These are phyloP conservation scores for Metschnikowia orientalis DNA, from an alignment of 805 yeast genomes.

Conservation along the genomic window DNA sequence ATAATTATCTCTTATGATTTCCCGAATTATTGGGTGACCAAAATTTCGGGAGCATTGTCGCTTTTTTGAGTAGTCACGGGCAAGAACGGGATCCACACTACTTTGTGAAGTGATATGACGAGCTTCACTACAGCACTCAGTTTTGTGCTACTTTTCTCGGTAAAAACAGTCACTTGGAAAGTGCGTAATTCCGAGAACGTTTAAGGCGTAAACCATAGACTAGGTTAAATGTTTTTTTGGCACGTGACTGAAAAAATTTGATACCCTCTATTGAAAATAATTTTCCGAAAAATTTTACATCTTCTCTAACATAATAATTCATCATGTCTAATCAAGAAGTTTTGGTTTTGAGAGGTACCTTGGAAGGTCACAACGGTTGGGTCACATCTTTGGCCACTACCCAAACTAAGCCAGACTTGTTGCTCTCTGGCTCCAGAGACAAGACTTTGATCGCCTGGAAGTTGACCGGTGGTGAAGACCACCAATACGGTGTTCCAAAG, in stretches of 20 bases:
- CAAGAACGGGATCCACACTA: too few relatives aligned
- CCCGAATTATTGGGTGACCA: too few relatives aligned
- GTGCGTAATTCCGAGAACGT: constrained; percentile 39
- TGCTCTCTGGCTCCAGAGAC: constrained; percentile 98
- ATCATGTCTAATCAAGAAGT: constrained; percentile 85
- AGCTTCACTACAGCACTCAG: too few relatives aligned
- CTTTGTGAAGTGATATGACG: too few relatives aligned
- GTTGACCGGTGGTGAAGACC: constrained; percentile 88
- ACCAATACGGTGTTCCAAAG: constrained; percentile 95
- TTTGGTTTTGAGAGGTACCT: constrained; percentile 99
- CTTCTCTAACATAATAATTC: constrained; percentile 5
- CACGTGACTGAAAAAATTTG: constrained; percentile 20
- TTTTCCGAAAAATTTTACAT: constrained; percentile 13
- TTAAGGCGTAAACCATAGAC: constrained; percentile 24
- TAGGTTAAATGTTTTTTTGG: constrained; percentile 4
- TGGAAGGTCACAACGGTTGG: constrained; percentile 86
- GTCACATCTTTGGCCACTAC: constrained; percentile 98
- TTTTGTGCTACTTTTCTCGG: constrained; percentile 13
- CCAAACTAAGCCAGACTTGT: constrained; percentile 95
- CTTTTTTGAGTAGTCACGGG: too few relatives aligned
- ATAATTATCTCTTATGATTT: too few relatives aligned
- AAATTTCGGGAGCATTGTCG: too few relatives aligned
- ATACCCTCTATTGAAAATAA: constrained; percentile 3
- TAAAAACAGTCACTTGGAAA: constrained; percentile 36
- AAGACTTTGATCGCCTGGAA: constrained; percentile 98